These are phyloP conservation scores for Rhodotorula graminis DNA, from an alignment of 768 basidiomycete species.

Conservation along the genomic window DNA sequence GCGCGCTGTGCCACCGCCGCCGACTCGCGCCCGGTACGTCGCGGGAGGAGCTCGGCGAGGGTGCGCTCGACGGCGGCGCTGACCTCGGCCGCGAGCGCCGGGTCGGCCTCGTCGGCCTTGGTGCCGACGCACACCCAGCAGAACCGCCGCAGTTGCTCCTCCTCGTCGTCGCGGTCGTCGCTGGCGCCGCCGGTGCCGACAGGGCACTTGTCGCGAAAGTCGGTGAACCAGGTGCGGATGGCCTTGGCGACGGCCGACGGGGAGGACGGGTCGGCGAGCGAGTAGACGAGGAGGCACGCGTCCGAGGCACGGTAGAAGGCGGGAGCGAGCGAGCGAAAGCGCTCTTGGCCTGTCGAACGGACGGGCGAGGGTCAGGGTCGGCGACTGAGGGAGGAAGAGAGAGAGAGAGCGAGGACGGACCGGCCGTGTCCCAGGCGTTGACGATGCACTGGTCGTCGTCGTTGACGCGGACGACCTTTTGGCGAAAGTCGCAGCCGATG, in stretches of 20 bases:
- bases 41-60: neutral
- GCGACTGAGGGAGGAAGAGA: neutral
- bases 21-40: neutral
- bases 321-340: conserved; percentile 72
- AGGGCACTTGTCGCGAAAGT: conserved; percentile 66
- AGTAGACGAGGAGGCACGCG: conserved; percentile 74
- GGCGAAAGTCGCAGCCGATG: conserved; percentile 69
- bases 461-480: neutral
- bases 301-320: conserved; percentile 84
- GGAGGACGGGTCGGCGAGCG: conserved; percentile 58
- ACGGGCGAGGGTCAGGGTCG: conserved; percentile 53
- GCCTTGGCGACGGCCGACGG: conserved; percentile 53
- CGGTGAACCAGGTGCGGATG: conserved; percentile 70
- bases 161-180: no score
- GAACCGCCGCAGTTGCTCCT: conserved; percentile 56
- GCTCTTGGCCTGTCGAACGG: conserved; percentile 66
- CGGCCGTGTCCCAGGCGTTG: conserved; percentile 60
- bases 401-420: neutral
- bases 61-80: neutral
- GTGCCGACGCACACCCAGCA: conserved; percentile 67
- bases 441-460: conserved; percentile 47
- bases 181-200: conserved; percentile 50
- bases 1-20: neutral
- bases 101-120: conserved; percentile 59
- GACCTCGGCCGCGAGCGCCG: neutral